Percentiles rank a stretch among this genome's conserved stretches.
phyloP scores from a whole-genome alignment of 495 filamentous ascomycete species.

The Eremomyces bilateralis region DNA sequence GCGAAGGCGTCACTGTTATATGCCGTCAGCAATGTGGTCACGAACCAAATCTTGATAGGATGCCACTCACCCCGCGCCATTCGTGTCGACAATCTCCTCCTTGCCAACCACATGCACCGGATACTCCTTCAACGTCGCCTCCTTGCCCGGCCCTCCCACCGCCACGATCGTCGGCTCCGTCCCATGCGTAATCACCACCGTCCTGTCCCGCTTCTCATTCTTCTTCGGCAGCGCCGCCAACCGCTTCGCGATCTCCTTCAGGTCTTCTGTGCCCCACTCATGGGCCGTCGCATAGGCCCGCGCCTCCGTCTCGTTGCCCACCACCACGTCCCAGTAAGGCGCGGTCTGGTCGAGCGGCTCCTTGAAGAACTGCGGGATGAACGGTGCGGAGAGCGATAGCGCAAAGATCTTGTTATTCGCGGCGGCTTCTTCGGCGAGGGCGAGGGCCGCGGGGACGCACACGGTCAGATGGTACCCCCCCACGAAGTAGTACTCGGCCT shows the following conservation, averaged over 20 bases:
- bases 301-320: slow-evolving; percentile 95
- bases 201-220: slow-evolving; percentile 55
- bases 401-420: slow-evolving; percentile 76
- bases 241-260: slow-evolving; percentile 69
- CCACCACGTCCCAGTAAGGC: slow-evolving; percentile 86
- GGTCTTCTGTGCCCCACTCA: slow-evolving; percentile 41
- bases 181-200: slow-evolving; percentile 85
- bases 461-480: slow-evolving; percentile 83
- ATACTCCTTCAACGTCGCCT: slow-evolving; percentile 50
- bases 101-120: slow-evolving; percentile 54
- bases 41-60: neutral
- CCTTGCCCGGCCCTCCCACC: slow-evolving; percentile 31
- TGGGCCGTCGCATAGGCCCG: slow-evolving; percentile 66
- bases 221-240: slow-evolving; percentile 77
- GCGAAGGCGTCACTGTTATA: slow-evolving; percentile 76
- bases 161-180: slow-evolving; percentile 73
- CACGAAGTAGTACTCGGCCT: slow-evolving; percentile 73
- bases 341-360: slow-evolving; percentile 66
- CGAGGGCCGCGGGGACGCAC: slow-evolving; percentile 70
- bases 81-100: slow-evolving; percentile 77
- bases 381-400: slow-evolving; percentile 78
- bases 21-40: neutral
- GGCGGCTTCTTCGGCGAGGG: slow-evolving; percentile 75
- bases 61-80: slow-evolving; percentile 56
- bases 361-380: slow-evolving; percentile 96